A percentile compares a stretch with the other conserved stretches of the same genome.
phyloP scores from a whole-genome alignment of 345 rosid species.

The Euphorbia tirucalli region DNA sequence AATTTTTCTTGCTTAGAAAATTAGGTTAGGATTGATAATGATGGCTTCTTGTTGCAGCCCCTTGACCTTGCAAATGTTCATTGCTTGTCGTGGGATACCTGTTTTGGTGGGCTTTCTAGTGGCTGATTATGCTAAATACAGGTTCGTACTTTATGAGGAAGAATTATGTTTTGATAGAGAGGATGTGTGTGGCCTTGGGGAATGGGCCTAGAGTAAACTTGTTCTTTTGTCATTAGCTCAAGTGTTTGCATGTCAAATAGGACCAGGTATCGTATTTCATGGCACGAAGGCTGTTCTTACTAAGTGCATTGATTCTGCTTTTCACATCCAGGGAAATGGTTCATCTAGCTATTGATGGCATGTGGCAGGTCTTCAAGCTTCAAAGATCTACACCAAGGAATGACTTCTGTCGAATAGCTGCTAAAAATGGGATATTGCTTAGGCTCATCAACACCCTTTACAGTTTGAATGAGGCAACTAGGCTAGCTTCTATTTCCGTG shows the following conservation, averaged over 20 bases:
- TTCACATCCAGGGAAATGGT: conserved; percentile 90
- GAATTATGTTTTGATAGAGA: not conserved
- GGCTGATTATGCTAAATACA: conserved; percentile 93
- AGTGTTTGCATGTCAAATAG: no score
- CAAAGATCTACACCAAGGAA: conserved; percentile 90
- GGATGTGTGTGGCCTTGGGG: not conserved
- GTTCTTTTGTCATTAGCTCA: no score
- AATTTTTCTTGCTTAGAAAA: conserved; percentile 4
- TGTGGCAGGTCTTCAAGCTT: conserved; percentile 99
- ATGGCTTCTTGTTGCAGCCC: conserved; percentile 53
- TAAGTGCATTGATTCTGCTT: conserved; percentile 29
- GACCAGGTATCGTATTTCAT: no score
- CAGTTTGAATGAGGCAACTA: conserved; percentile 95
- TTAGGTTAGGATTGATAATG: conserved; percentile 28
- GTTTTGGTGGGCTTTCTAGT: conserved; percentile 92
- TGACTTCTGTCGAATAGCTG: conserved; percentile 93
- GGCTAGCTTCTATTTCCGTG: conserved; percentile 66
- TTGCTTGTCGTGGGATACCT: conserved; percentile 96
- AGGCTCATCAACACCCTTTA: conserved; percentile 92
- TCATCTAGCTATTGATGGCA: conserved; percentile 98
- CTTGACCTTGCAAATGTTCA: conserved; percentile 97
- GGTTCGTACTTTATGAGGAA: conserved; percentile 41
- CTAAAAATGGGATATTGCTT: conserved; percentile 79
- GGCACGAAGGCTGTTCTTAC: no score
- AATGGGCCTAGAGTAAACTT: not conserved